Evolutionary conservation across 495 filamentous ascomycete species (phyloP).

Genomic region (Chaetomium fimeti): DNA sequence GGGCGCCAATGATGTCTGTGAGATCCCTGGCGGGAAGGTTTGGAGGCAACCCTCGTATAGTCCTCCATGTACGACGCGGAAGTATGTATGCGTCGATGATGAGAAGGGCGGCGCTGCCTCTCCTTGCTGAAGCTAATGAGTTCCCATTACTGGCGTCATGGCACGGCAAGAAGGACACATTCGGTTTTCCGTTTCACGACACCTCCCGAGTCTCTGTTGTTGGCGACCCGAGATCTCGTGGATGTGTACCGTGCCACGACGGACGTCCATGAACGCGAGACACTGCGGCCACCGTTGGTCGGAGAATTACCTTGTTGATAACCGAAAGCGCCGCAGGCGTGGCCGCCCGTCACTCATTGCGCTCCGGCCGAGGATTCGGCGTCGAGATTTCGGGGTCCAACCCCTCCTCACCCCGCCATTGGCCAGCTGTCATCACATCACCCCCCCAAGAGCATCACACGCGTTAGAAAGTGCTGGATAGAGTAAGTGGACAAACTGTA

Average conservation of each 20-base stretch:
- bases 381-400: neutral
- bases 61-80: neutral
- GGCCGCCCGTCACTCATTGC: neutral
- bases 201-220: neutral
- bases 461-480: neutral
- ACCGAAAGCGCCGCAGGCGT: neutral
- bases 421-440: slow-evolving; percentile 3
- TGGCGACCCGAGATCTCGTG: neutral
- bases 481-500: neutral
- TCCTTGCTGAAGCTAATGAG: neutral
- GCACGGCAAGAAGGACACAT: neutral
- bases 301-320: neutral
- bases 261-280: neutral
- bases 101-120: neutral
- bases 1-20: neutral
- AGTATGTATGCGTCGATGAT: neutral
- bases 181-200: neutral
- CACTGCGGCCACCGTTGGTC: neutral
- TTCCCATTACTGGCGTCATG: neutral
- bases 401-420: neutral
- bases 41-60: neutral
- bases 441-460: neutral
- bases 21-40: neutral
- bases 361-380: neutral
- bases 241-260: neutral